Conservation (phyloP, 768 basidiomycete species). For the Suillus hirtellus region DNA sequence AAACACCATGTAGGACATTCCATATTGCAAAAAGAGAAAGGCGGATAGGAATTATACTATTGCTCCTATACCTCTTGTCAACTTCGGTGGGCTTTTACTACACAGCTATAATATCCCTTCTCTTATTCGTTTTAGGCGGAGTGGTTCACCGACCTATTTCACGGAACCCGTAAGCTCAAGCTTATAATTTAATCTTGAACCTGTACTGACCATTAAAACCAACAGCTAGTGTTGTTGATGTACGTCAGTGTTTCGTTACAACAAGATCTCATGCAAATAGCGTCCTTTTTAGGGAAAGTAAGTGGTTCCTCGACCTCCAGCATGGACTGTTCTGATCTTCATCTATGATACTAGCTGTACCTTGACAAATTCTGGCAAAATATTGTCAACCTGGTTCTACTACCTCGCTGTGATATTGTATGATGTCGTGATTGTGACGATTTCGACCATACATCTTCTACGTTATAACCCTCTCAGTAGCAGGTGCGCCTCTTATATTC, state of each 20-base stretch:
- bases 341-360: conserved; percentile 43
- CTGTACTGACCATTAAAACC: background rate
- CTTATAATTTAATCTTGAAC: background rate
- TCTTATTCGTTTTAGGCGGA: background rate
- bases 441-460: conserved; percentile 27
- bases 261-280: conserved; percentile 26
- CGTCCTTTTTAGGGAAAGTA: conserved; percentile 4
- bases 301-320: background rate
- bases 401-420: conserved; percentile 46
- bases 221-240: background rate
- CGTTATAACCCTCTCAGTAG: background rate
- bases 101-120: background rate
- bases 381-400: conserved; percentile 54
- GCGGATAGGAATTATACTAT: background rate
- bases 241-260: conserved; percentile 30
- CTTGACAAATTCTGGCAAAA: conserved; percentile 32
- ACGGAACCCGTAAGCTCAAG: background rate
- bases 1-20: background rate
- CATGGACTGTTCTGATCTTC: background rate
- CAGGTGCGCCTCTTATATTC: background rate
- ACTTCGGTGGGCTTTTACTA: background rate
- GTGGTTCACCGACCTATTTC: background rate
- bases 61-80: background rate
- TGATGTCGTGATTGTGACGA: conserved; percentile 39
- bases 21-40: background rate